Conservation (phyloP, 2,329 filamentous ascomycete genomes). For the Mycosphaerella arachidis region DNA sequence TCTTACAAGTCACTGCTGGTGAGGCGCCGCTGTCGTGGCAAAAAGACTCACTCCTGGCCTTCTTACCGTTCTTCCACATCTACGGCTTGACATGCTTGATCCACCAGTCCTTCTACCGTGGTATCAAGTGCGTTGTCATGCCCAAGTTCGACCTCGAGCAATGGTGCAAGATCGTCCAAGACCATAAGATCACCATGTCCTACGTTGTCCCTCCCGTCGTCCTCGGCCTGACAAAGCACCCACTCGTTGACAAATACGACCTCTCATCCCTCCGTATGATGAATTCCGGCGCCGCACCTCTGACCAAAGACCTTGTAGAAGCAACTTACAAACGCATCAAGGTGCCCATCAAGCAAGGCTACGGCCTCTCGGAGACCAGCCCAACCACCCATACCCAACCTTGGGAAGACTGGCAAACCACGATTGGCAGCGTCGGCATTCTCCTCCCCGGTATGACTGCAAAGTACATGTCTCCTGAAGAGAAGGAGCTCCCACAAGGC, state of each 20-base stretch:
- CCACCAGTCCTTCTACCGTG: slow-evolving; percentile 62
- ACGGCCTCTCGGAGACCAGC: slow-evolving; percentile 82
- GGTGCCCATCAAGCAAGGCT: slow-evolving; percentile 84
- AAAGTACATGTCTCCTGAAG: slow-evolving; percentile 65
- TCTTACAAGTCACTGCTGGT: slow-evolving; percentile 39
- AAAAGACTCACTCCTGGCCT: slow-evolving; percentile 67
- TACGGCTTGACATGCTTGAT: slow-evolving; percentile 63
- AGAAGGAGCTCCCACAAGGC: slow-evolving; percentile 68
- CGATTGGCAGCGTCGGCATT: slow-evolving; percentile 72
- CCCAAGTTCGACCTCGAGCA: slow-evolving; percentile 75
- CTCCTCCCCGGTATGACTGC: slow-evolving; percentile 75
- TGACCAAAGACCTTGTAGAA: slow-evolving; percentile 75
- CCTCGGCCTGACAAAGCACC: slow-evolving; percentile 73
- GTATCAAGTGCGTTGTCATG: slow-evolving; percentile 66
- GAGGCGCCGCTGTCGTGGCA: slow-evolving; percentile 49
- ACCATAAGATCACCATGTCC: slow-evolving; percentile 67
- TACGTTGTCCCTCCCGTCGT: slow-evolving; percentile 85
- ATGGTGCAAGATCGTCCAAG: slow-evolving; percentile 72
- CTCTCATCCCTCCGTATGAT: slow-evolving; percentile 74
- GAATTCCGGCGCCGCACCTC: slow-evolving; percentile 80
- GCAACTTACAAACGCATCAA: slow-evolving; percentile 68
- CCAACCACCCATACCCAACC: slow-evolving; percentile 69
- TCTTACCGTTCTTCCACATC: slow-evolving; percentile 53
- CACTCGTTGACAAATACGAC: slow-evolving; percentile 73
- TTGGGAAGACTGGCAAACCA: slow-evolving; percentile 70